Percentiles rank a stretch among this genome's conserved stretches.
phyloP scores from a whole-genome alignment of 2,329 filamentous ascomycete species.

The Mollisia scopiformis region DNA sequence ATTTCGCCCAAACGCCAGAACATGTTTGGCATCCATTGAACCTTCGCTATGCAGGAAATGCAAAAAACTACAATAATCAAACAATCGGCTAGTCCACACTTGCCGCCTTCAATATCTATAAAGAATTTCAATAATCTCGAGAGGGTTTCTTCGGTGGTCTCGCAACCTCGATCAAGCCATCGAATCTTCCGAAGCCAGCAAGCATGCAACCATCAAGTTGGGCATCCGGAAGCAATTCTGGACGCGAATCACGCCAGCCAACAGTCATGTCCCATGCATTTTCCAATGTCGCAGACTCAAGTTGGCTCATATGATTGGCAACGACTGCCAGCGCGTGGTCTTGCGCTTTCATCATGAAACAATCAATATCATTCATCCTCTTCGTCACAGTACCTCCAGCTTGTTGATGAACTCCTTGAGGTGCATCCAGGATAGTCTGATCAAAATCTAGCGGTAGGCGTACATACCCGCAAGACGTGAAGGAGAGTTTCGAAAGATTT shows the following conservation, averaged over 20 bases:
- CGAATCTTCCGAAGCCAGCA: slow-evolving; percentile 33
- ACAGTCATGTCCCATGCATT: slow-evolving; percentile 32
- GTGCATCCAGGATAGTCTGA: slow-evolving; percentile 26
- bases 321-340: slow-evolving; percentile 30
- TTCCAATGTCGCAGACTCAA: slow-evolving; percentile 28
- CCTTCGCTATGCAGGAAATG: slow-evolving; percentile 1
- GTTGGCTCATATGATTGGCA: slow-evolving; percentile 28
- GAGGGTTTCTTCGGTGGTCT: background rate
- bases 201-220: slow-evolving; percentile 28
- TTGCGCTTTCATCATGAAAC: slow-evolving; percentile 35
- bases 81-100: background rate
- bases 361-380: slow-evolving; percentile 30
- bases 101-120: background rate
- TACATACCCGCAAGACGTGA: slow-evolving; percentile 37
- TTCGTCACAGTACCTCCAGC: slow-evolving; percentile 25
- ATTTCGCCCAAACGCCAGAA: background rate
- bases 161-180: slow-evolving; percentile 29
- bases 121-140: background rate
- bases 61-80: background rate
- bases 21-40: background rate
- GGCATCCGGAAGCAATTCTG: slow-evolving; percentile 22
- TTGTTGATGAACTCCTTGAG: slow-evolving; percentile 4
- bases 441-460: slow-evolving; percentile 36
- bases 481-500: slow-evolving; percentile 27
- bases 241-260: slow-evolving; percentile 23